Conservation (phyloP, 768 basidiomycete genomes). For the Mycena crocata region DNA sequence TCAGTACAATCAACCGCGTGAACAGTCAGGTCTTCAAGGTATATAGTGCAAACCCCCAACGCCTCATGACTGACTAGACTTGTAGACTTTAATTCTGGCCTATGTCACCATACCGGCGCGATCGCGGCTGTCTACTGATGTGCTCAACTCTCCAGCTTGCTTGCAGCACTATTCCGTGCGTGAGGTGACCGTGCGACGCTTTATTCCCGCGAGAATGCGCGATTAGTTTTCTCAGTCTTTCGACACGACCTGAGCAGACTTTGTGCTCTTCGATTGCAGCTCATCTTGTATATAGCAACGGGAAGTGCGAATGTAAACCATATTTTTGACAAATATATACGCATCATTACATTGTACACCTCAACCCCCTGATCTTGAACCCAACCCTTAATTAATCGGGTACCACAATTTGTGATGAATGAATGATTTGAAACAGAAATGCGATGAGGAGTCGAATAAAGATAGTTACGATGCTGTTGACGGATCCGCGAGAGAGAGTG, state of each 20-base stretch:
- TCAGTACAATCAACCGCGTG: conserved; percentile 96
- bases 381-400: conserved; percentile 6
- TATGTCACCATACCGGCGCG: conserved; percentile 94
- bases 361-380: conserved; percentile 6
- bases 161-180: conserved; percentile 82
- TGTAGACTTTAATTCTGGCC: conserved; percentile 86
- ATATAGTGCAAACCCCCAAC: not conserved
- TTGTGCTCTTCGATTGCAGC: no score
- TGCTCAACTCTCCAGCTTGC: conserved; percentile 78
- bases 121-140: conserved; percentile 60
- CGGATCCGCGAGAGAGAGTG: conserved; percentile 22
- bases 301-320: no score
- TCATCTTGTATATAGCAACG: no score
- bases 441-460: conserved; percentile 27
- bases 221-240: no score
- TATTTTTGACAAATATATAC: conserved; percentile 17
- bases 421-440: conserved; percentile 17
- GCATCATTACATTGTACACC: conserved; percentile 22
- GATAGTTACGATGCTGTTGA: conserved; percentile 31
- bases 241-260: conserved; percentile 10
- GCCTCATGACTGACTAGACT: not conserved
- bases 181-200: conserved; percentile 87
- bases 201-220: conserved; percentile 93
- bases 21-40: conserved; percentile 98
- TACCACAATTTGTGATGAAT: conserved; percentile 14